Evolutionary conservation across 176 grass and related monocot species (phyloP), one percentile per base, ranked within the genome.

Genomic region (Lolium rigidum): DNA sequence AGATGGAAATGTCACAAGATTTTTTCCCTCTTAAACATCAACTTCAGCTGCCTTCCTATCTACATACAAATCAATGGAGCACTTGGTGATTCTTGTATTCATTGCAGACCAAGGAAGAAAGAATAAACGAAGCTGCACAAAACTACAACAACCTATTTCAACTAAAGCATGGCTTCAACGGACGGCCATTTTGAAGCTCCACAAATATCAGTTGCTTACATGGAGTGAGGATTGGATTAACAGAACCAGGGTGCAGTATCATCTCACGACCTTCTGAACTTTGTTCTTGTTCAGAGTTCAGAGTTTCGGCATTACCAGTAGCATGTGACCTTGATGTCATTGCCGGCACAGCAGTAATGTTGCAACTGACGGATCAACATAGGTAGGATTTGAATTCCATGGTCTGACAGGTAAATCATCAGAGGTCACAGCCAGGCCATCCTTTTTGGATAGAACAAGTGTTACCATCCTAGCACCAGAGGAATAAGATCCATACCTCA

Each of bases 181-280:
- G 87, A 64, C 26, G 16, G 24, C 28, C 81, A 91, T 87, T 91
- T 76, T 76, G 81, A 84, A 84, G 76, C 81, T 84, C 60, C 69
- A 76, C 70, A 48, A 84, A 43, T 67, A 69, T 70, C 69, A 17
- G 85, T 80, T 84, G n/a, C 85, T 80, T 84, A 84, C 78, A 87
- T 52, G 57, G 50, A 69, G 21, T 68, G n/a, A 20, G 51, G 70
- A 85, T 16, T 46, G 44, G 49, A 78, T 57, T 78, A 54, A 57
- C 47, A 68, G 24, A 65, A 67, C 48, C 31, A 3, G 2, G 9
- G 22, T 25, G 12, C 7, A 46, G 48, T 48, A 24, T 26, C 50
- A 83, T 77, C 38, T 58, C 58, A 77, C 24, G 44, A 58, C 82
- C 46, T 28, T 49, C 67, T 4, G 35, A 60, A 38, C 39, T 80